phyloP scores from a whole-genome alignment of 1,139 yeast species.

The Taphrina confusa region DNA sequence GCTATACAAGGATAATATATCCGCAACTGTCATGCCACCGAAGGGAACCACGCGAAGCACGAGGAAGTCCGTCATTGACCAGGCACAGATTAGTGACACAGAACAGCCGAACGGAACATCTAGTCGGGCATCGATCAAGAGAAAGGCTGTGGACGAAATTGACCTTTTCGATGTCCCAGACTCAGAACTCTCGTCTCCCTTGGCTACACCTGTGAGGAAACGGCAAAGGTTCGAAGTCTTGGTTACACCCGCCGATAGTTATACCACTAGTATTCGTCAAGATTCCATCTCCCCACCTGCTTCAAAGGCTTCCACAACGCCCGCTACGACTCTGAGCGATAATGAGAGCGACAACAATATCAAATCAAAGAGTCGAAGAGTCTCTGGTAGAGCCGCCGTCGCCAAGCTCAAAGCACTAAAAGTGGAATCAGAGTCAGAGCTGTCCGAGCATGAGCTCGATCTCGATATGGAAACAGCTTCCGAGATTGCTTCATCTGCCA shows the following conservation, averaged over 20 bases:
- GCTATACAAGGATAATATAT: too few species aligned
- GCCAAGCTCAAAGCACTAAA: not conserved
- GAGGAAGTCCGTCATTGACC: not conserved
- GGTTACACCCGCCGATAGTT: slow-evolving; percentile 10
- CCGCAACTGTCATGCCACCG: not conserved
- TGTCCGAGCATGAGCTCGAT: slow-evolving; percentile 1
- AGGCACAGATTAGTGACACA: not conserved
- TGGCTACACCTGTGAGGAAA: slow-evolving; percentile 12
- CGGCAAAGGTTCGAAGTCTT: not conserved
- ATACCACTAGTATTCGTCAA: not conserved
- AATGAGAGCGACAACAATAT: not conserved
- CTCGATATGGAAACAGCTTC: not conserved
- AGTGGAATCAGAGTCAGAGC: slow-evolving; percentile 17
- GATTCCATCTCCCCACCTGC: not conserved
- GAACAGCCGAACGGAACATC: not conserved
- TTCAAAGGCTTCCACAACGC: slow-evolving; percentile 3
- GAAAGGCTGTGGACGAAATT: slow-evolving; percentile 5
- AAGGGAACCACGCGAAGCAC: not conserved
- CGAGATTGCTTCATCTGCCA: not conserved
- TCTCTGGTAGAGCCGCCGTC: not conserved
- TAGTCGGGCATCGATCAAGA: not conserved
- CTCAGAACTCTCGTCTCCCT: slow-evolving; percentile 4
- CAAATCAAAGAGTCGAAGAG: not conserved
- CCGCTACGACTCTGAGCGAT: slow-evolving; percentile 18
- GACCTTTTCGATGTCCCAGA: slow-evolving; percentile 13